Percentiles rank a stretch among this genome's conserved stretches.
phyloP scores from a whole-genome alignment of 306 rosid species.

The Cicer cuneatum region DNA sequence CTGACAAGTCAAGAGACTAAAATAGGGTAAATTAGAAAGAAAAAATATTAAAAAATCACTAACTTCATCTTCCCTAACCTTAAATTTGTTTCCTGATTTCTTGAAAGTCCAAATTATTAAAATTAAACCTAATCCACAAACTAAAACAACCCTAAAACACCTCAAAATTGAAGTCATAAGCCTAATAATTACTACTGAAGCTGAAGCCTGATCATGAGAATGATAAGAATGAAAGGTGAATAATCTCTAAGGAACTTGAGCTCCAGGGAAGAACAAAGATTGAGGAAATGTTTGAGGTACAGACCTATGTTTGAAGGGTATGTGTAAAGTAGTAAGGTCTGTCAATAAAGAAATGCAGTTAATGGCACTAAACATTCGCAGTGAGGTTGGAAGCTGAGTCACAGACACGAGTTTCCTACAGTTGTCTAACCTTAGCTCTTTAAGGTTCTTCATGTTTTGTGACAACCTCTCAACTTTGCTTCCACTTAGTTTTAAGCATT shows the following conservation, averaged over 20 bases:
- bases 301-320: not conserved
- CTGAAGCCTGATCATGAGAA: not conserved
- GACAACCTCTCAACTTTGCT: constrained; percentile 27
- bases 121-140: no score
- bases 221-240: not conserved
- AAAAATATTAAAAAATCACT: no score
- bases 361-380: constrained; percentile 8
- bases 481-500: not conserved
- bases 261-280: constrained; percentile 19
- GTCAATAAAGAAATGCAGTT: constrained; percentile 24
- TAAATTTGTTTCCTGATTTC: no score
- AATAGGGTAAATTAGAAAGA: no score
- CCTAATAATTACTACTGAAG: not conserved
- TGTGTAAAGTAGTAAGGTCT: not conserved
- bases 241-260: not conserved
- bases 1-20: no score
- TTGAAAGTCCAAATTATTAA: no score
- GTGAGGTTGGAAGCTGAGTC: constrained; percentile 8
- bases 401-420: constrained; percentile 14
- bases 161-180: no score
- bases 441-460: constrained; percentile 14
- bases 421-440: constrained; percentile 2
- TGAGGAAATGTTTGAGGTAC: not conserved
- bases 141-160: no score
- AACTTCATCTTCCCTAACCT: no score